Percentiles rank a stretch among this genome's conserved stretches.
Conservation (phyloP, 805 yeast species). For the Maudiozyma serrabonitensis region DNA sequence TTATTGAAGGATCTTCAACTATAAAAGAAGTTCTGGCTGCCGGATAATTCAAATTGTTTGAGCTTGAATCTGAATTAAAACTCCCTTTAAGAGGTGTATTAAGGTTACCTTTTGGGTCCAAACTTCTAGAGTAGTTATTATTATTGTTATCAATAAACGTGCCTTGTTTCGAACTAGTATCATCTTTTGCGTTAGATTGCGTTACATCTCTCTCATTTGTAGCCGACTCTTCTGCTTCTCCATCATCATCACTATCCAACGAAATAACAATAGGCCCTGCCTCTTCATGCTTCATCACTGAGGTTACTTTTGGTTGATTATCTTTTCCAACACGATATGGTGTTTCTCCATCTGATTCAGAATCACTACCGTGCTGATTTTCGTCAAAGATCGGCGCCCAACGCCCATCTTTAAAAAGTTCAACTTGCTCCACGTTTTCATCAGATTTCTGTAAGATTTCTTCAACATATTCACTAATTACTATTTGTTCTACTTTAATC, state of each 20-base stretch:
- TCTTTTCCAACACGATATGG: not conserved
- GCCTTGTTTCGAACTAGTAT: too few species aligned
- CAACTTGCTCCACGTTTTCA: conserved; percentile 53
- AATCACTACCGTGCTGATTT: not conserved
- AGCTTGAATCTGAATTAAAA: not conserved
- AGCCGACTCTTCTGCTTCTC: not conserved
- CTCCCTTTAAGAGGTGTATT: not conserved
- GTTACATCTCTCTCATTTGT: too few species aligned
- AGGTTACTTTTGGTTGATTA: not conserved
- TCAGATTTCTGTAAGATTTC: conserved; percentile 51
- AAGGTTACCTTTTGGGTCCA: conserved; percentile 15
- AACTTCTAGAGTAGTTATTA: conserved; percentile 3
- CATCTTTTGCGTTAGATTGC: too few species aligned
- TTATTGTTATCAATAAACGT: too few species aligned
- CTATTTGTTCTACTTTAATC: conserved; percentile 47
- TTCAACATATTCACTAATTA: conserved; percentile 62
- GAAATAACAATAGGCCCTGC: conserved; percentile 29
- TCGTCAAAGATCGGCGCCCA: conserved; percentile 43
- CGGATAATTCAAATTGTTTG: not conserved
- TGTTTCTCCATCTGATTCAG: not conserved
- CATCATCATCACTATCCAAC: conserved; percentile 41
- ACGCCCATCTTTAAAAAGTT: conserved; percentile 59
- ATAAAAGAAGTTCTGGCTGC: conserved; percentile 10
- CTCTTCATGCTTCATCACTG: not conserved
- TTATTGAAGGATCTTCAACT: conserved; percentile 13